These are phyloP conservation scores for Cornus controversa DNA, from an alignment of 148 eudicot genomes.

Conservation along the genomic window DNA sequence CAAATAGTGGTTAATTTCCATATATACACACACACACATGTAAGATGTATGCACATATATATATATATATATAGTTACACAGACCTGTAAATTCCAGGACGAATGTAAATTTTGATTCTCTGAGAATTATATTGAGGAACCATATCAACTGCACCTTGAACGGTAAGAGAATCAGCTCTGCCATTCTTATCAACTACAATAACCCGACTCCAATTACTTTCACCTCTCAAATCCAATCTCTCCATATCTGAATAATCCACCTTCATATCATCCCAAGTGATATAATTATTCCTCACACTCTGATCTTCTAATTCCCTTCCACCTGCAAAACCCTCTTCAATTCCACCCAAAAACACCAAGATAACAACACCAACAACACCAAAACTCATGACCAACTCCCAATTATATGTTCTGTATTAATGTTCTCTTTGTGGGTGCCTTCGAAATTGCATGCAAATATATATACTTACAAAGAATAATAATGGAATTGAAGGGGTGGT, in stretches of 20 bases:
- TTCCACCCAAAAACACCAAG: slow-evolving; percentile 5
- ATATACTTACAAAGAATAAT: too few species aligned
- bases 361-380: neutral
- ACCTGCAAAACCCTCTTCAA: slow-evolving; percentile 13
- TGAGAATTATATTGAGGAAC: slow-evolving; percentile 61
- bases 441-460: too few species aligned
- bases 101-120: slow-evolving; percentile 67
- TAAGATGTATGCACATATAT: neutral
- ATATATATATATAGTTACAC: neutral
- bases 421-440: too few species aligned
- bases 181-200: slow-evolving; percentile 77
- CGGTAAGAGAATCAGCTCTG: slow-evolving; percentile 61
- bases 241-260: slow-evolving; percentile 27
- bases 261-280: slow-evolving; percentile 64
- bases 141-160: slow-evolving; percentile 87
- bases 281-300: slow-evolving; percentile 1
- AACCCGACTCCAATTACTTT: slow-evolving; percentile 19
- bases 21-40: too few species aligned
- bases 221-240: neutral
- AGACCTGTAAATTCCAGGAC: slow-evolving; percentile 90
- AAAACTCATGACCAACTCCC: neutral
- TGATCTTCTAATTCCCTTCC: neutral
- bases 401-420: neutral
- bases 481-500: neutral
- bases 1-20: too few species aligned